Conservation (phyloP, 768 basidiomycete genomes). For the Tricholomella constricta region DNA sequence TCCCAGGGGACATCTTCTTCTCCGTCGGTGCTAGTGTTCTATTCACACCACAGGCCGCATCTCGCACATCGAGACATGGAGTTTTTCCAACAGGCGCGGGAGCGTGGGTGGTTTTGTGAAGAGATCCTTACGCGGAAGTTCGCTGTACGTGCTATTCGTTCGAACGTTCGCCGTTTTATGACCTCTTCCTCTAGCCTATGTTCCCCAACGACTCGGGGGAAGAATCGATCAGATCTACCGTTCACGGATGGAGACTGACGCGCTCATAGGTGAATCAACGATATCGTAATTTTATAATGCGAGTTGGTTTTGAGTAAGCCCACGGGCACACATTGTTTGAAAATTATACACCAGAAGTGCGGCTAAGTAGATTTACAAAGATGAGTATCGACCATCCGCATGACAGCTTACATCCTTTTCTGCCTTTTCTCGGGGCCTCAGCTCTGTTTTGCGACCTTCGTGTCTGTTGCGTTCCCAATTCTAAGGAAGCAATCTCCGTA, state of each 20-base stretch:
- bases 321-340: too few relatives aligned
- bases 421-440: too few relatives aligned
- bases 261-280: background rate
- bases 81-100: conserved; percentile 71
- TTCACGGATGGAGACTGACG: conserved; percentile 77
- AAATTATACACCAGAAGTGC: too few relatives aligned
- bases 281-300: too few relatives aligned
- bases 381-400: too few relatives aligned
- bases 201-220: conserved; percentile 87
- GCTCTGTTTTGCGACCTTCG: too few relatives aligned
- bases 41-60: conserved; percentile 86
- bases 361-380: too few relatives aligned
- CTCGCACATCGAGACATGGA: conserved; percentile 80
- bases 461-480: too few relatives aligned
- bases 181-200: conserved; percentile 62
- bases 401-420: too few relatives aligned
- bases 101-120: conserved; percentile 71
- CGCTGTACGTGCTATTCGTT: conserved; percentile 50
- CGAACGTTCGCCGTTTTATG: background rate
- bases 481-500: too few relatives aligned
- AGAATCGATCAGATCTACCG: conserved; percentile 72
- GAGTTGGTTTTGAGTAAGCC: too few relatives aligned
- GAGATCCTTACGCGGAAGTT: conserved; percentile 65
- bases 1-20: conserved; percentile 11
- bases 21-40: conserved; percentile 72